A percentile compares a stretch with the other conserved stretches of the same genome.
These are phyloP conservation scores for Aspergillus spinulosporus DNA, from an alignment of 2,329 filamentous ascomycete genomes.

Conservation along the genomic window DNA sequence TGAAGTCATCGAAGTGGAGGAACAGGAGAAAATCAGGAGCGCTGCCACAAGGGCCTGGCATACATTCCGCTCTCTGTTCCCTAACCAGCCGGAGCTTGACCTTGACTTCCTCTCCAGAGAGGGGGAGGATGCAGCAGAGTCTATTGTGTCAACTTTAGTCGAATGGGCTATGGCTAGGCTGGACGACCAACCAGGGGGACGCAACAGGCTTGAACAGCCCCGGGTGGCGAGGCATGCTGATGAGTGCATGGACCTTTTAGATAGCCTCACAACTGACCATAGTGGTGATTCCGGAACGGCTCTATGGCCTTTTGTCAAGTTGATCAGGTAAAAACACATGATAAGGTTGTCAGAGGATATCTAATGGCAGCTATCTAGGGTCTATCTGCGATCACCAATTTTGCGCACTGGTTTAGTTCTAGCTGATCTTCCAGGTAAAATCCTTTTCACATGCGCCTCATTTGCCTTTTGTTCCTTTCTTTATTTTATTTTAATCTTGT, in stretches of 20 bases:
- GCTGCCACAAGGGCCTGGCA: conserved; percentile 14
- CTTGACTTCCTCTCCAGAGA: too few species aligned
- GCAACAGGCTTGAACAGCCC: conserved; percentile 2
- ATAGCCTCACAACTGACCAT: conserved; percentile 17
- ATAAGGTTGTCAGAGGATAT: neutral
- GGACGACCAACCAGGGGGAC: conserved; percentile 17
- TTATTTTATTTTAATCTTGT: too few species aligned
- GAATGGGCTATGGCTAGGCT: conserved; percentile 15
- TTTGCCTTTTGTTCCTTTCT: too few species aligned
- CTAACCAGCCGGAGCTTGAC: neutral
- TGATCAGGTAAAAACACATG: conserved; percentile 19
- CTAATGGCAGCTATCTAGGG: conserved; percentile 16
- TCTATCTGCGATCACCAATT: conserved; percentile 23
- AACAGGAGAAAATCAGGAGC: conserved; percentile 3
- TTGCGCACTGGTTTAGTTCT: conserved; percentile 24
- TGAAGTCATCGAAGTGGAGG: conserved; percentile 10
- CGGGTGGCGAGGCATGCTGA: neutral
- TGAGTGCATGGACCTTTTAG: conserved; percentile 19
- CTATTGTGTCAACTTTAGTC: conserved; percentile 11
- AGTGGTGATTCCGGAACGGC: neutral
- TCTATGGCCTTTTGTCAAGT: conserved; percentile 27
- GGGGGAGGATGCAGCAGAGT: conserved; percentile 12
- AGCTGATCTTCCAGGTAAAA: conserved; percentile 26
- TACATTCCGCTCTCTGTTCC: conserved; percentile 22
- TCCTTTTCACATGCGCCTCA: too few species aligned